Evolutionary conservation across 176 grass and related monocot species (phyloP).

Genomic region (Musa troglodytarum): DNA sequence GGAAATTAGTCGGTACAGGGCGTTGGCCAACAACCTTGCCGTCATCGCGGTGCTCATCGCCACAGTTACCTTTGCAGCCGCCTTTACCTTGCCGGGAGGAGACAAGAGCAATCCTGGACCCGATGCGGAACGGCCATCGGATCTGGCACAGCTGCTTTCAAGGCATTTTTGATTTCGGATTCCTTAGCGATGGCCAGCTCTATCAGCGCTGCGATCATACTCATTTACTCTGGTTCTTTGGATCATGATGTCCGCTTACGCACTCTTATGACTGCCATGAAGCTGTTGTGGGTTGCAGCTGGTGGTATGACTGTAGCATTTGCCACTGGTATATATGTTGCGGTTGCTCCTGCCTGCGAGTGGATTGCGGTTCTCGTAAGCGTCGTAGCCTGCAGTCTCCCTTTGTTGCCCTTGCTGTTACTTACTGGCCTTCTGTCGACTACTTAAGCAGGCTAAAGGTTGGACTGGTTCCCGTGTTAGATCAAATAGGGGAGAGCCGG

Average conservation of each 20-base stretch:
- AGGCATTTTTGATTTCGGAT: background rate
- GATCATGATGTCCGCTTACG: background rate
- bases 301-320: slow-evolving; percentile 6
- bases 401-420: background rate
- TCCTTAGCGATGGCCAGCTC: slow-evolving; percentile 13
- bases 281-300: background rate
- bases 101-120: background rate
- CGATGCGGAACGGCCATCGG: background rate
- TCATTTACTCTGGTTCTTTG: background rate
- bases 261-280: background rate
- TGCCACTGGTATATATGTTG: background rate
- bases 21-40: background rate
- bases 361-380: background rate
- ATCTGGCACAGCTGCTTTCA: background rate
- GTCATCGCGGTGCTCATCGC: slow-evolving; percentile 1
- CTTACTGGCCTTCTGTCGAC: background rate
- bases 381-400: background rate
- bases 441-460: background rate
- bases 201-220: background rate
- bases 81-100: background rate
- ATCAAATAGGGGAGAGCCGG: background rate
- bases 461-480: background rate
- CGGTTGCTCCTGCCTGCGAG: background rate
- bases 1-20: background rate
- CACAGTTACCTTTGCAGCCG: background rate